These are phyloP conservation scores for Aspergillus sparsus DNA, from an alignment of 495 filamentous ascomycete genomes.

Conservation along the genomic window DNA sequence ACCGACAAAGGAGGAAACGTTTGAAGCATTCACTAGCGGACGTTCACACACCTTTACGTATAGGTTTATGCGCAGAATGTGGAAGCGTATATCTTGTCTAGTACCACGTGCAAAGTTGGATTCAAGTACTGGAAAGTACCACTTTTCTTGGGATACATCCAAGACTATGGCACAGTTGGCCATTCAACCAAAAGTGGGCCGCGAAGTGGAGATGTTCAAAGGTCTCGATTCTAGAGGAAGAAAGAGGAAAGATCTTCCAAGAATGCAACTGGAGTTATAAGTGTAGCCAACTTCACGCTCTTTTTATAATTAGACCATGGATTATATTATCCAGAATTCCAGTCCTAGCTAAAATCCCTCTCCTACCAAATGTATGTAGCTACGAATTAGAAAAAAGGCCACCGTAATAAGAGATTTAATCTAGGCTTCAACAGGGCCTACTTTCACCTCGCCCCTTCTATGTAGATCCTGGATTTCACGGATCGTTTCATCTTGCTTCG, in stretches of 20 bases:
- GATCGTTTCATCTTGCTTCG: conserved; percentile 38
- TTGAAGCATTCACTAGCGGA: conserved; percentile 31
- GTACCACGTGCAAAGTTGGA: conserved; percentile 40
- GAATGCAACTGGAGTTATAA: neutral
- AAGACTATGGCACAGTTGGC: conserved; percentile 20
- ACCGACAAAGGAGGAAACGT: conserved; percentile 39
- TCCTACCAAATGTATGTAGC: no score
- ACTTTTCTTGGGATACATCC: conserved; percentile 32
- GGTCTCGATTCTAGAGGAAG: conserved; percentile 12
- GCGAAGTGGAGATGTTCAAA: neutral
- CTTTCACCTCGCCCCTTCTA: conserved; percentile 54
- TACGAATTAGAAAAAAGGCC: no score
- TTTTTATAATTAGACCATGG: no score
- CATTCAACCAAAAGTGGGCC: neutral
- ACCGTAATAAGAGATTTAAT: no score
- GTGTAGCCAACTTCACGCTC: neutral
- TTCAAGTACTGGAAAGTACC: conserved; percentile 16
- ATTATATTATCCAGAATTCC: no score
- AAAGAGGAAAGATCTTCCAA: neutral
- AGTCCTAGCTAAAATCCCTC: no score
- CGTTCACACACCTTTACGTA: conserved; percentile 44
- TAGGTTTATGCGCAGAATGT: conserved; percentile 49
- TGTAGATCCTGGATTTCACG: conserved; percentile 34
- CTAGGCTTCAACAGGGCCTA: conserved; percentile 60
- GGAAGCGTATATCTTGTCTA: conserved; percentile 43